These are phyloP conservation scores for Suillus spraguei DNA, from an alignment of 768 basidiomycete species.

Conservation along the genomic window DNA sequence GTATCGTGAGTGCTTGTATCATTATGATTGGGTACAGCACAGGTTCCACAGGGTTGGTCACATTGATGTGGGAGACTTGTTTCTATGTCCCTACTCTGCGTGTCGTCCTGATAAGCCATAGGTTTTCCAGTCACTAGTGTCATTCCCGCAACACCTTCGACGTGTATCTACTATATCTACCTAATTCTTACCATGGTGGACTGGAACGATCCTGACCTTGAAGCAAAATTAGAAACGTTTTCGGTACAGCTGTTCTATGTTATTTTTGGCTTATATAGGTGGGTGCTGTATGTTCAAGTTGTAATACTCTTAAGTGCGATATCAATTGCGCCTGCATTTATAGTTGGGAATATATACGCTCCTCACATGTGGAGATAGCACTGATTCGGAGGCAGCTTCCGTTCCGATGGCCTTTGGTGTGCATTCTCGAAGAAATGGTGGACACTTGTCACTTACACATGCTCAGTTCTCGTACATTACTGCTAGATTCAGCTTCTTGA, in stretches of 20 bases:
- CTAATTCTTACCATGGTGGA: neutral
- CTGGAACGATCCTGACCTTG: neutral
- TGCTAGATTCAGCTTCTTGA: neutral
- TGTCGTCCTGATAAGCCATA: neutral
- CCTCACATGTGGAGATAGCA: neutral
- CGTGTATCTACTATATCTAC: too few species aligned
- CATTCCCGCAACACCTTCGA: neutral
- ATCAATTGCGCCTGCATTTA: neutral
- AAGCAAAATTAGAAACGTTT: neutral
- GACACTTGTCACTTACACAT: neutral
- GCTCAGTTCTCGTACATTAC: neutral
- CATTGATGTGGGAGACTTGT: neutral
- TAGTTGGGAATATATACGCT: constrained; percentile 7
- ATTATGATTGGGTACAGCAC: neutral
- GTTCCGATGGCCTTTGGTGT: constrained; percentile 6
- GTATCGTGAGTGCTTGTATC: neutral
- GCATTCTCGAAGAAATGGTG: neutral
- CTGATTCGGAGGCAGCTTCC: neutral
- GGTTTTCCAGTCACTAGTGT: neutral
- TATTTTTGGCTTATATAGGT: neutral
- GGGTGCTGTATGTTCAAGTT: neutral
- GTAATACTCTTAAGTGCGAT: neutral
- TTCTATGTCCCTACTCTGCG: neutral
- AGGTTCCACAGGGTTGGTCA: neutral
- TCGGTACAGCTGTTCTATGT: neutral